Base-by-base conservation (phyloP, 2,329 filamentous ascomycete species). In the Colletotrichum tofieldiae region DNA sequence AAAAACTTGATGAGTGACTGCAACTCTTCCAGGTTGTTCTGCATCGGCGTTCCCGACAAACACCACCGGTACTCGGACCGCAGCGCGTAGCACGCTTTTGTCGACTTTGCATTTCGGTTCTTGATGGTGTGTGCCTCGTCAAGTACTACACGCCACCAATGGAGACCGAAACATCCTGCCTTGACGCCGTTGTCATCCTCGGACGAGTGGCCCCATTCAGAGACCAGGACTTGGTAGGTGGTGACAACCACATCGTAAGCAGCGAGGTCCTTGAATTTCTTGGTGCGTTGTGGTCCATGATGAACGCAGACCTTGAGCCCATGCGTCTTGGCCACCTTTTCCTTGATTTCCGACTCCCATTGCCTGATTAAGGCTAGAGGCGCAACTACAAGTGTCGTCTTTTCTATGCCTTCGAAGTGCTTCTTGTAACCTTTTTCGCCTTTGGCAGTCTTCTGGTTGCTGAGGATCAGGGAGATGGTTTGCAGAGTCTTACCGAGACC, bases 101-200 rank as follows among this genome's bases (percentile, higher is more conserved):
- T 98, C 51, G 94, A 92, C 83, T 99, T 99, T 29, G 96, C 95
- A 76, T 97, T 98, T 74, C 96, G 92, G 79, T 99, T 99, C 85
- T 99, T 99, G 88, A 99, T 98, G 1, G 94, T 97, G 81, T 99
- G 96, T 1, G 96, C 96, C 84, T 99, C 96, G 75, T 99, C 96
- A 2, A 99, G 88, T 75, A 99, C 96, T 73, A 98, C 90, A 63
- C 96, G 93, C 84, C 96, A 98, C 96, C 96, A 99, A 78, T 96
- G 91, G 7, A 98, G 86, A 14, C 94, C 95, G 79, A 98, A 98
- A 77, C 95, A 96, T 14, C 95, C 96, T 63, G 92, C 90, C 78
- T 95, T 93, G 49, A 91, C 82, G 12, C 89, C 89, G 64, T 90
- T 86, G 9, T 87, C 86, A 3, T 85, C 86, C 58, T 89, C 89